A percentile compares a stretch with the other conserved stretches of the same genome.
phyloP scores from a whole-genome alignment of 345 rosid species.

The Rhodamnia argentea region DNA sequence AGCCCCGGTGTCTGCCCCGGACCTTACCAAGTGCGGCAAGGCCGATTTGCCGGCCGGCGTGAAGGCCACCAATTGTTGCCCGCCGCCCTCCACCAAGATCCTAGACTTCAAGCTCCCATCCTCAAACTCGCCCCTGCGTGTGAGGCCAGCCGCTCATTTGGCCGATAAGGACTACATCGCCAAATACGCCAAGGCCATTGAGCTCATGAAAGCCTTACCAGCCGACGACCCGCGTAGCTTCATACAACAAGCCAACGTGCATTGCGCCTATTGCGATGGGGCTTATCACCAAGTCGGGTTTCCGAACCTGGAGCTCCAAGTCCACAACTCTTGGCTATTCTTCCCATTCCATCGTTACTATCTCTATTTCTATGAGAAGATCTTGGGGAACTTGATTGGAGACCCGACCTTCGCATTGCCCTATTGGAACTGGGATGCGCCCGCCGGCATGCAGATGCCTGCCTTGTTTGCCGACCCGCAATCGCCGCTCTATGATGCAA shows the following conservation, averaged over 20 bases:
- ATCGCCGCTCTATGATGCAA: conserved; percentile 30
- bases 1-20: conserved; percentile 27
- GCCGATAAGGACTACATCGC: conserved; percentile 19
- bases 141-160: conserved; percentile 39
- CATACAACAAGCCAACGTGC: conserved; percentile 43
- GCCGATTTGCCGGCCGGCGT: conserved; percentile 29
- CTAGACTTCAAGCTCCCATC: conserved; percentile 28
- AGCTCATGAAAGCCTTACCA: conserved; percentile 52
- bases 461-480: conserved; percentile 22
- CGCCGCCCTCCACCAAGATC: conserved; percentile 27
- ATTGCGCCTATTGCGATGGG: conserved; percentile 58
- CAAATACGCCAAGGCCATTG: conserved; percentile 34
- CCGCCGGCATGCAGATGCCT: conserved; percentile 49
- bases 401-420: conserved; percentile 53
- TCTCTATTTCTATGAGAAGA: conserved; percentile 43
- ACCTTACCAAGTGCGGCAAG: conserved; percentile 22
- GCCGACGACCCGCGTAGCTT: conserved; percentile 49
- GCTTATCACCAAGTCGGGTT: conserved; percentile 48
- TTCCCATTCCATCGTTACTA: conserved; percentile 51
- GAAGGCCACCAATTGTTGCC: conserved; percentile 35
- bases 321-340: conserved; percentile 55
- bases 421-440: conserved; percentile 59
- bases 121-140: conserved; percentile 8
- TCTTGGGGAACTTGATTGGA: conserved; percentile 37
- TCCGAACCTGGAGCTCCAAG: conserved; percentile 36